Evolutionary conservation across 495 filamentous ascomycete genomes (phyloP).

Genomic region (Schizothecium vesticola): DNA sequence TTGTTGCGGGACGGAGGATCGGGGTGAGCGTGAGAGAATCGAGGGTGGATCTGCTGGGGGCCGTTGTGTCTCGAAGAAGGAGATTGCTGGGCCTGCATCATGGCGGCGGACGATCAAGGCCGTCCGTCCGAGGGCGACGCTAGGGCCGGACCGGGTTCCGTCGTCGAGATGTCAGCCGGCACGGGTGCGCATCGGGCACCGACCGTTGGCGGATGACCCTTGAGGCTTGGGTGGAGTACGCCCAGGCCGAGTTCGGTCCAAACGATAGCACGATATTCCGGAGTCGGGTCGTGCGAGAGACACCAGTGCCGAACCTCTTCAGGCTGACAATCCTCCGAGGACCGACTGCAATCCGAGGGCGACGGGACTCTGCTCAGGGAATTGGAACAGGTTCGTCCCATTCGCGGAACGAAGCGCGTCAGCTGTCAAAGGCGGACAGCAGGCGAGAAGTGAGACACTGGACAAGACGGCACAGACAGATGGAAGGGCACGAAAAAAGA

Average conservation of each 20-base stretch:
- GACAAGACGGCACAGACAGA: not conserved
- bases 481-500: not conserved
- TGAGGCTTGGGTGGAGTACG: not conserved
- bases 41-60: constrained; percentile 16
- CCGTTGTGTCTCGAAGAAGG: constrained; percentile 19
- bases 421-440: not conserved
- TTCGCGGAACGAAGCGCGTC: not conserved
- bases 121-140: not conserved
- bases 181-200: not conserved
- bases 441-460: not conserved
- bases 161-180: not conserved
- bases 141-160: not conserved
- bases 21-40: constrained; percentile 2
- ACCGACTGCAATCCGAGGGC: not conserved
- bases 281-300: too few species aligned
- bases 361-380: not conserved
- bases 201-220: not conserved
- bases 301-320: not conserved
- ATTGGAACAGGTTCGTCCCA: not conserved
- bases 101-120: constrained; percentile 4
- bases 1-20: not conserved
- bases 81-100: constrained; percentile 27
- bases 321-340: not conserved
- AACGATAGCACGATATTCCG: too few species aligned
- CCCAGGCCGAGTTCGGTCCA: not conserved